A percentile compares a stretch with the other conserved stretches of the same genome.
Evolutionary conservation across 148 eudicot genomes (phyloP).

Genomic region (Rhododendron kiyosumense): DNA sequence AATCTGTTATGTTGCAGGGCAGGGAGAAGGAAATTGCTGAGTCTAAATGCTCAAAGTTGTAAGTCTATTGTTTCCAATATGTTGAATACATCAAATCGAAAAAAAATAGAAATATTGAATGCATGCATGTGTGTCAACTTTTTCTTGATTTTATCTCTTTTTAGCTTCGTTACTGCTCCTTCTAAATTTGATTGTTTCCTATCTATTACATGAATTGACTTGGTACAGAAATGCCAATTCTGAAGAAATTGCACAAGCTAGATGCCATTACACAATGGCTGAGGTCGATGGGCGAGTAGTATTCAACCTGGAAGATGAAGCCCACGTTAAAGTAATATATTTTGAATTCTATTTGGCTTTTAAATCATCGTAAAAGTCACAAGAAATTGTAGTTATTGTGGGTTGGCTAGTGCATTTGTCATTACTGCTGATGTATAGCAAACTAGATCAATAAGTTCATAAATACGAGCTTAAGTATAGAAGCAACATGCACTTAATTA

Average conservation of each 20-base stretch:
- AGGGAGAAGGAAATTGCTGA: not conserved
- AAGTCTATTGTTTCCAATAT: not conserved
- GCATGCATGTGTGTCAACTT: not conserved
- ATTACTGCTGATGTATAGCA: too few species aligned
- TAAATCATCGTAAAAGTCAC: too few species aligned
- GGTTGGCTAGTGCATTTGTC: too few species aligned
- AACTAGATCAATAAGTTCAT: too few species aligned
- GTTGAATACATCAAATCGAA: not conserved
- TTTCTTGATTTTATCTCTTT: not conserved
- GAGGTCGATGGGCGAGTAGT: constrained; percentile 32
- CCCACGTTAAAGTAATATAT: constrained; percentile 47
- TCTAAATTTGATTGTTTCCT: not conserved
- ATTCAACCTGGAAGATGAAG: constrained; percentile 51
- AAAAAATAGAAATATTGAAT: not conserved
- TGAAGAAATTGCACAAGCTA: constrained; percentile 28
- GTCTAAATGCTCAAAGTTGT: not conserved
- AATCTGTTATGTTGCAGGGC: not conserved
- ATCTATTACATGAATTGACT: not conserved
- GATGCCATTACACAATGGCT: constrained; percentile 41
- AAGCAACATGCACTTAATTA: too few species aligned
- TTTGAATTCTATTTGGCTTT: not conserved
- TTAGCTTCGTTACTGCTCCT: not conserved
- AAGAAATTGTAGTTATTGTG: too few species aligned
- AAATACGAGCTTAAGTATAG: too few species aligned
- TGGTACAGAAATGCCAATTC: constrained; percentile 17